phyloP scores from a whole-genome alignment of 2,329 filamentous ascomycete genomes.

The Sarocladium oryzae region DNA sequence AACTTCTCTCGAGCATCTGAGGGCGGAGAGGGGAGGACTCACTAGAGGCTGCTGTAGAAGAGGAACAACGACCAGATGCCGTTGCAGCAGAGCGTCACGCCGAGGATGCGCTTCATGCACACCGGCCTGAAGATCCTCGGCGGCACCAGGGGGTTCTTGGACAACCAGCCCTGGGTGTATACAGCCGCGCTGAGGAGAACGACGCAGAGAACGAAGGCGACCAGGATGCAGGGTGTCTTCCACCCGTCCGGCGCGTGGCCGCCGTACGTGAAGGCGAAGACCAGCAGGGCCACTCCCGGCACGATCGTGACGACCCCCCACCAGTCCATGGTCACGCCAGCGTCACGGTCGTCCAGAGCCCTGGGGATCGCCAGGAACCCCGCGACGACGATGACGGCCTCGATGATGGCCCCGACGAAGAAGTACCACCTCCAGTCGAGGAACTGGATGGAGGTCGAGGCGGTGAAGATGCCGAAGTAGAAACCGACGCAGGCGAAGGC shows the following conservation, averaged over 20 bases:
- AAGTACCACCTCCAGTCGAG: slow-evolving; percentile 63
- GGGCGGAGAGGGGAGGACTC: slow-evolving; percentile 21
- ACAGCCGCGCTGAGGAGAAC: slow-evolving; percentile 52
- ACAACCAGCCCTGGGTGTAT: slow-evolving; percentile 67
- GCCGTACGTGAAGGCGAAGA: slow-evolving; percentile 69
- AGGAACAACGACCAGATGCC: slow-evolving; percentile 62
- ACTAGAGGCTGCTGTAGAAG: slow-evolving; percentile 64
- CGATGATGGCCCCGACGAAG: slow-evolving; percentile 47
- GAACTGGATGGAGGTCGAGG: slow-evolving; percentile 54
- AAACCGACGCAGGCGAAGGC: slow-evolving; percentile 51
- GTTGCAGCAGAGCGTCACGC: slow-evolving; percentile 59
- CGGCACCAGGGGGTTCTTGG: slow-evolving; percentile 61
- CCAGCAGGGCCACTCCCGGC: slow-evolving; percentile 58
- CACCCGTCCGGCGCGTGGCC: slow-evolving; percentile 62
- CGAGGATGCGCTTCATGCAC: slow-evolving; percentile 57
- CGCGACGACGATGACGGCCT: slow-evolving; percentile 41
- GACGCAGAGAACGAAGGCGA: slow-evolving; percentile 56
- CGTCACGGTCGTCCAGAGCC: slow-evolving; percentile 19
- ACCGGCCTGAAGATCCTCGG: slow-evolving; percentile 61
- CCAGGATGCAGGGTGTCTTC: slow-evolving; percentile 63
- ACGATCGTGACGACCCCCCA: slow-evolving; percentile 54
- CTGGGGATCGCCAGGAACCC: slow-evolving; percentile 31
- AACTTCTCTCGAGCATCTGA: too few relatives aligned
- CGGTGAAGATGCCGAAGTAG: slow-evolving; percentile 59
- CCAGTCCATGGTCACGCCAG: slow-evolving; percentile 56